These are phyloP conservation scores for Pseudogymnoascus sp. DNA, from an alignment of 2,329 filamentous ascomycete species.

Conservation along the genomic window DNA sequence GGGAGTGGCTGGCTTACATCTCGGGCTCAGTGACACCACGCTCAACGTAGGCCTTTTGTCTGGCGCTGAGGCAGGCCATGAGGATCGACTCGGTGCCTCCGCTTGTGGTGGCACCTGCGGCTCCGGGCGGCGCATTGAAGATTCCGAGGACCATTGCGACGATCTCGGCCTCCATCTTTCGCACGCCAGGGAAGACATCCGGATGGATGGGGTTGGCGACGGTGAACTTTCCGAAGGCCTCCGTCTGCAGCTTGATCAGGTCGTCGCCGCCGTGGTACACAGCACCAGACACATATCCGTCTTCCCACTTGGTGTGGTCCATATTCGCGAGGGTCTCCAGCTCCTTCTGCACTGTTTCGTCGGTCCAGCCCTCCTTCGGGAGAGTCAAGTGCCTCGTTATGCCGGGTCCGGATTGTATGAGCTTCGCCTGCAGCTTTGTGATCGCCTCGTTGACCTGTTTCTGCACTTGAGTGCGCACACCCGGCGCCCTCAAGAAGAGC, in stretches of 20 bases:
- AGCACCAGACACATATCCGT: conserved; percentile 86
- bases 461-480: conserved; percentile 77
- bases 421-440: conserved; percentile 71
- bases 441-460: conserved; percentile 76
- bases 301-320: conserved; percentile 96
- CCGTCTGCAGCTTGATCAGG: conserved; percentile 74
- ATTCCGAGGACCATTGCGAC: conserved; percentile 89
- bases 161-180: conserved; percentile 98
- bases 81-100: conserved; percentile 95
- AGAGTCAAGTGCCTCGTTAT: conserved; percentile 66
- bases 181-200: conserved; percentile 92
- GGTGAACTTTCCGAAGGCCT: conserved; percentile 89
- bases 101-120: conserved; percentile 80
- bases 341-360: conserved; percentile 72
- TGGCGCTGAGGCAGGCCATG: conserved; percentile 85
- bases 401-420: conserved; percentile 65
- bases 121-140: conserved; percentile 82
- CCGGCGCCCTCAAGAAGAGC: conserved; percentile 76
- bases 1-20: conserved; percentile 53
- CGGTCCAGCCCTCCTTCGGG: conserved; percentile 74
- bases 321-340: conserved; percentile 70
- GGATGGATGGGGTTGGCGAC: conserved; percentile 96
- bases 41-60: conserved; percentile 81
- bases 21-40: conserved; percentile 86
- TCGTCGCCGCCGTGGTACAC: conserved; percentile 91